phyloP scores from a whole-genome alignment of 2,329 filamentous ascomycete genomes.

The Xenoacremonium recifei region DNA sequence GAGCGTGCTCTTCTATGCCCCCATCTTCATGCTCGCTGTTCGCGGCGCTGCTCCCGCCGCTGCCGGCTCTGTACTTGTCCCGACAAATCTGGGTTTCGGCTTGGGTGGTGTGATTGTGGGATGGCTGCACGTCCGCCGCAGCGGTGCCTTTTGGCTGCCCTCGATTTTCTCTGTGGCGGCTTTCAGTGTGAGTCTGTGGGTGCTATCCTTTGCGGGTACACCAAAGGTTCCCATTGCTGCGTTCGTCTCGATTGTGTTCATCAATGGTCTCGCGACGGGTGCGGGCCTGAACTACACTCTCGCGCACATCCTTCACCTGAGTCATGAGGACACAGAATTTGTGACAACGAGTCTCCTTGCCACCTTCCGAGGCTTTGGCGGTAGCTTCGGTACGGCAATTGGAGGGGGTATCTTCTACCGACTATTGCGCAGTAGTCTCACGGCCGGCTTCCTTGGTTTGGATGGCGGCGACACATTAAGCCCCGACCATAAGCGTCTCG shows the following conservation, averaged over 20 bases:
- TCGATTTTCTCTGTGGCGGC: constrained; percentile 58
- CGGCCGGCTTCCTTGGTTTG: constrained; percentile 52
- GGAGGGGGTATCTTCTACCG: constrained; percentile 74
- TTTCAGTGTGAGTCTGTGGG: constrained; percentile 60
- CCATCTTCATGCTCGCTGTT: constrained; percentile 76
- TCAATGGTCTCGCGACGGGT: constrained; percentile 72
- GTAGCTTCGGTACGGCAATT: constrained; percentile 76
- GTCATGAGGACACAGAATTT: constrained; percentile 64
- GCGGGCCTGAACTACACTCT: constrained; percentile 77
- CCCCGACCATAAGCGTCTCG: constrained; percentile 36
- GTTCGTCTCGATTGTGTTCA: constrained; percentile 61
- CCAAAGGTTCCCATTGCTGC: constrained; percentile 46
- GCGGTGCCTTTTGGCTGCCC: constrained; percentile 70
- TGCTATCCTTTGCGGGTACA: constrained; percentile 55
- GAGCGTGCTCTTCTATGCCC: constrained; percentile 77
- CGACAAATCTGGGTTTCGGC: constrained; percentile 79
- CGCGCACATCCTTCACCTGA: constrained; percentile 75
- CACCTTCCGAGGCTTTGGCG: constrained; percentile 80
- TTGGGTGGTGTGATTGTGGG: constrained; percentile 71
- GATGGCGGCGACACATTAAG: constrained; percentile 37
- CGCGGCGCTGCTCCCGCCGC: constrained; percentile 66
- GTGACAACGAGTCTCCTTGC: constrained; percentile 73
- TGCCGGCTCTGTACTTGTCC: constrained; percentile 74
- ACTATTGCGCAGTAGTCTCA: constrained; percentile 53
- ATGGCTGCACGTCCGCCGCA: constrained; percentile 70